These are phyloP conservation scores for Zanthoxylum bungeanum DNA, from an alignment of 345 rosid species.

Conservation along the genomic window DNA sequence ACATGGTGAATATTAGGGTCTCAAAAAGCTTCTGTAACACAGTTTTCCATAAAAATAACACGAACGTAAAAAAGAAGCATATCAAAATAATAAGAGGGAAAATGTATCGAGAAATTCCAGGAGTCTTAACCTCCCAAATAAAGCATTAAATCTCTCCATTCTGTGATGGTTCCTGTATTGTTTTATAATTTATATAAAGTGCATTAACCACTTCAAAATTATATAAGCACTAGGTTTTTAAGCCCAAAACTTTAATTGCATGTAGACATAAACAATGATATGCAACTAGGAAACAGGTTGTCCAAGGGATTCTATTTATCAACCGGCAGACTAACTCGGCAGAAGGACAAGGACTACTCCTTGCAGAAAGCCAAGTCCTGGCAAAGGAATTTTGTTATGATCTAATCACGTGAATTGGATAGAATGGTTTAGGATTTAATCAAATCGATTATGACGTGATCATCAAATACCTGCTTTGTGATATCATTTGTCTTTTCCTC, in stretches of 20 bases:
- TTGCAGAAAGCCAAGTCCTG: not conserved
- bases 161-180: no score
- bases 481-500: slow-evolving; percentile 80
- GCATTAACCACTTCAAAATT: not conserved
- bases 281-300: not conserved
- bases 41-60: not conserved
- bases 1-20: not conserved
- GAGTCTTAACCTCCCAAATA: not conserved
- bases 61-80: not conserved
- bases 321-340: not conserved
- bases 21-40: not conserved
- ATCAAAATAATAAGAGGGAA: not conserved
- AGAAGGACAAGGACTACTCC: not conserved
- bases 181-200: not conserved
- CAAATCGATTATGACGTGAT: not conserved
- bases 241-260: not conserved
- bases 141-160: not conserved
- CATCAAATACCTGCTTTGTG: slow-evolving; percentile 65
- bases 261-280: not conserved
- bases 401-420: not conserved
- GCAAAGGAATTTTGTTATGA: not conserved
- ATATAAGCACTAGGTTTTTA: not conserved
- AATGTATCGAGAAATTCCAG: not conserved
- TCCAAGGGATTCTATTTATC: not conserved
- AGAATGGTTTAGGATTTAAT: not conserved